A percentile compares a stretch with the other conserved stretches of the same genome.
Conservation (phyloP, 2,329 filamentous ascomycete species). For the Diplodia corticola region DNA sequence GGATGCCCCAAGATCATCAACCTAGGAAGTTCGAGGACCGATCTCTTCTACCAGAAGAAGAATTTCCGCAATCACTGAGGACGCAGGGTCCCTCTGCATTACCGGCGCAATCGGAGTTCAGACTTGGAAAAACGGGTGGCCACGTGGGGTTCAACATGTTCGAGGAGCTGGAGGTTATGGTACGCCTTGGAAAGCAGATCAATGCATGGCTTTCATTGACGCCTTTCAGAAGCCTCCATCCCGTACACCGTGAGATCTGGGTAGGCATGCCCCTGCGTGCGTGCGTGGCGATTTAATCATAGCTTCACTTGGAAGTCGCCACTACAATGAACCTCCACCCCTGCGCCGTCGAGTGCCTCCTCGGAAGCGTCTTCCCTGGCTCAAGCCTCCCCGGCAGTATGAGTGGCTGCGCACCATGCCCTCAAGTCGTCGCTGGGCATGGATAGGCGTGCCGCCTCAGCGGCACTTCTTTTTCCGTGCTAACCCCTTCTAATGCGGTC, state of each 20-base stretch:
- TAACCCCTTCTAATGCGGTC: too few species aligned
- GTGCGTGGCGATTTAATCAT: too few species aligned
- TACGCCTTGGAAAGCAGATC: slow-evolving; percentile 1
- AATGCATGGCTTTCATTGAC: not conserved
- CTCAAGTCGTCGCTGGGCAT: too few species aligned
- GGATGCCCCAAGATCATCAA: slow-evolving; percentile 99
- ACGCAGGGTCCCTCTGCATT: not conserved
- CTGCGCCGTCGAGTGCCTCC: too few species aligned
- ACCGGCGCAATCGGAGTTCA: slow-evolving; percentile 1
- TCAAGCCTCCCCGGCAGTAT: too few species aligned
- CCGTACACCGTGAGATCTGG: not conserved
- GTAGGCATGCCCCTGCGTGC: too few species aligned
- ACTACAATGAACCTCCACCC: too few species aligned
- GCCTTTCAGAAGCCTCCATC: not conserved
- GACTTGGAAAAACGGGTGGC: not conserved
- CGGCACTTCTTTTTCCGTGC: too few species aligned
- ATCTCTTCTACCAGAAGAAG: slow-evolving; percentile 80
- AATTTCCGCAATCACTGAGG: slow-evolving; percentile 60
- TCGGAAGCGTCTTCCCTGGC: too few species aligned
- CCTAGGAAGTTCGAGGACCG: slow-evolving; percentile 89
- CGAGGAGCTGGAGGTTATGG: not conserved
- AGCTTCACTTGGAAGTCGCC: too few species aligned
- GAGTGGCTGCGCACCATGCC: too few species aligned
- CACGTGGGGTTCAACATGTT: not conserved
- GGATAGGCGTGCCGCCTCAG: too few species aligned